Percentiles rank a stretch among this genome's conserved stretches.
These are phyloP conservation scores for Eremothecium gossypii DNA, from an alignment of 1,139 yeast genomes.

Conservation along the genomic window DNA sequence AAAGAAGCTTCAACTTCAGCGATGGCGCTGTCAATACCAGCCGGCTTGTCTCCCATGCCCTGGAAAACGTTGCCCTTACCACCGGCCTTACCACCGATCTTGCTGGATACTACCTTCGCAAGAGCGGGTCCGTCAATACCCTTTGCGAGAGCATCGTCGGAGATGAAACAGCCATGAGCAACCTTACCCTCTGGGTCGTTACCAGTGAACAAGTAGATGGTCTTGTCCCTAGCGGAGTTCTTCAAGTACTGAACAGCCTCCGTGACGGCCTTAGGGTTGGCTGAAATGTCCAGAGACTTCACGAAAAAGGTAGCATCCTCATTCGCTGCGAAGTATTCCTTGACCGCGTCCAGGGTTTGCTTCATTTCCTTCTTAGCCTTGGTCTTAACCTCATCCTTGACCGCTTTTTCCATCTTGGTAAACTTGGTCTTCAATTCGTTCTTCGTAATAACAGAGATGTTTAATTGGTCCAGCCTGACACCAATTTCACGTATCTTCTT, in stretches of 20 bases:
- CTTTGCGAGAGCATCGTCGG: constrained; percentile 60
- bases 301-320: constrained; percentile 48
- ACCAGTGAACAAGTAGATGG: constrained; percentile 78
- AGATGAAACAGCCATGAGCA: constrained; percentile 90
- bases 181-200: constrained; percentile 54
- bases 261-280: constrained; percentile 88
- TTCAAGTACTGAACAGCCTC: constrained; percentile 85
- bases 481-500: constrained; percentile 72
- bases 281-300: constrained; percentile 55
- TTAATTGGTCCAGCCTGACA: constrained; percentile 70
- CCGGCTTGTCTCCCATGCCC: constrained; percentile 87
- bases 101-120: constrained; percentile 58
- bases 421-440: constrained; percentile 66
- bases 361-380: constrained; percentile 84
- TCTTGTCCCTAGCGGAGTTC: constrained; percentile 64
- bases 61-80: constrained; percentile 96
- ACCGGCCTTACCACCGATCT: constrained; percentile 95
- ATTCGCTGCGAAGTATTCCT: constrained; percentile 51
- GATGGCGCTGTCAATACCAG: constrained; percentile 63
- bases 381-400: constrained; percentile 78
- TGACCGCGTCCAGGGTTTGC: constrained; percentile 72
- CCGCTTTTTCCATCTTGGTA: constrained; percentile 69
- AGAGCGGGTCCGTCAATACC: constrained; percentile 71
- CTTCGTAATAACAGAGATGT: constrained; percentile 76
- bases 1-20: constrained; percentile 54